These are phyloP conservation scores for Phytophthora sp. DNA, from an alignment of 352 stramenopile genomes.

Conservation along the genomic window DNA sequence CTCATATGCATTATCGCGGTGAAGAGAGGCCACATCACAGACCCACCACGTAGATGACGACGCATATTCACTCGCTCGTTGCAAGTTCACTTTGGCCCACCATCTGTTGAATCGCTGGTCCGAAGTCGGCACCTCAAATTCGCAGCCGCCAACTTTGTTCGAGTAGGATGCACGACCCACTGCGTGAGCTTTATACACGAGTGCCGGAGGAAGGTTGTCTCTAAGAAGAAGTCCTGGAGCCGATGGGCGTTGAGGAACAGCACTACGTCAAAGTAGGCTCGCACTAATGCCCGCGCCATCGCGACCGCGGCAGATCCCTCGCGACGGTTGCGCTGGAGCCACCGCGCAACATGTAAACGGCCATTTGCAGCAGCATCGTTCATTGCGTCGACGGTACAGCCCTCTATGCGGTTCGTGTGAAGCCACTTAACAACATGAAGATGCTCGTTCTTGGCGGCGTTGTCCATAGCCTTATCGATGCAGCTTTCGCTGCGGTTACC, in stretches of 20 bases:
- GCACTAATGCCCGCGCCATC: slow-evolving; percentile 14
- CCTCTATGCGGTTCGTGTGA: slow-evolving; percentile 18
- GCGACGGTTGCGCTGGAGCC: slow-evolving; percentile 15
- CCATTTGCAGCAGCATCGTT: slow-evolving; percentile 25
- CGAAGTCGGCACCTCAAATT: slow-evolving; percentile 28
- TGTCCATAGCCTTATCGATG: slow-evolving; percentile 33
- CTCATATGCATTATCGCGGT: neutral
- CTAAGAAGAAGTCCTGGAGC: slow-evolving; percentile 13
- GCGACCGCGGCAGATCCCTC: slow-evolving; percentile 12
- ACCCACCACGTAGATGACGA: slow-evolving; percentile 22
- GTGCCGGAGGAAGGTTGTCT: slow-evolving; percentile 7
- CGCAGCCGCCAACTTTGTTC: slow-evolving; percentile 19
- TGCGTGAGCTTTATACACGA: slow-evolving; percentile 21
- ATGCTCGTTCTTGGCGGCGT: slow-evolving; percentile 33
- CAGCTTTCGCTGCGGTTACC: slow-evolving; percentile 30
- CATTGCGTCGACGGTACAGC: slow-evolving; percentile 12
- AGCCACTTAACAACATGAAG: slow-evolving; percentile 32
- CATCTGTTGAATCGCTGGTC: slow-evolving; percentile 29
- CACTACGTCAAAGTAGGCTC: slow-evolving; percentile 27
- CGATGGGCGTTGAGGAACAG: slow-evolving; percentile 17
- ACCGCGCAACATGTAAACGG: slow-evolving; percentile 20
- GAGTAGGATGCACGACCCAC: slow-evolving; percentile 20
- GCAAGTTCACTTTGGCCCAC: slow-evolving; percentile 19
- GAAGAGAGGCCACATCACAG: slow-evolving; percentile 1
- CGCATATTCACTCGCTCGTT: neutral